These are phyloP conservation scores for Verticillium klebahnii DNA, from an alignment of 2,329 filamentous ascomycete genomes.

Conservation along the genomic window DNA sequence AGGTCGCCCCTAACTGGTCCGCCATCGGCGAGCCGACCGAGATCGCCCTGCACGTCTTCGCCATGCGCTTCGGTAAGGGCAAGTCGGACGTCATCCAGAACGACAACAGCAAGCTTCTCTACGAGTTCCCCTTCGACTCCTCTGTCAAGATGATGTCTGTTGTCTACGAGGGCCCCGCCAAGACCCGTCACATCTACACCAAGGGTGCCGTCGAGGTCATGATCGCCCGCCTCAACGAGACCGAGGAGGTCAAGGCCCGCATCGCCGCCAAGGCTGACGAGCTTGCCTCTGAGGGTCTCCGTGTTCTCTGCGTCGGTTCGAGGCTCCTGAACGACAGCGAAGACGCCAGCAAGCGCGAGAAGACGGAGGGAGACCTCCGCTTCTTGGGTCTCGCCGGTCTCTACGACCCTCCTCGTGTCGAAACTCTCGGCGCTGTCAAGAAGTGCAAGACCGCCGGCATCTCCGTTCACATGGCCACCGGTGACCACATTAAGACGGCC, in stretches of 20 bases:
- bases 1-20: conserved; percentile 40
- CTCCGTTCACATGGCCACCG: conserved; percentile 65
- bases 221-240: conserved; percentile 44
- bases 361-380: conserved; percentile 51
- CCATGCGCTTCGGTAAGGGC: conserved; percentile 59
- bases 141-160: conserved; percentile 73
- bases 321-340: conserved; percentile 34
- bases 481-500: conserved; percentile 64
- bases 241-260: conserved; percentile 38
- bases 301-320: conserved; percentile 63
- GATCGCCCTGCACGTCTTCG: conserved; percentile 69
- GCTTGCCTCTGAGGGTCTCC: conserved; percentile 59
- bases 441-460: conserved; percentile 58
- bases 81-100: conserved; percentile 33
- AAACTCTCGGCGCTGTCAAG: conserved; percentile 57
- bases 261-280: conserved; percentile 47
- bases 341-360: conserved; percentile 41
- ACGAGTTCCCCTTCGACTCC: conserved; percentile 70
- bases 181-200: conserved; percentile 40
- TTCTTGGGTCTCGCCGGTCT: conserved; percentile 69
- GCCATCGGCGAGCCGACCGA: conserved; percentile 66
- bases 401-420: conserved; percentile 66
- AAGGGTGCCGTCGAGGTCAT: conserved; percentile 57
- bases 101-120: conserved; percentile 42
- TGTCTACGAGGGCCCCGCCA: conserved; percentile 43